phyloP scores from a whole-genome alignment of 2,329 filamentous ascomycete species.

The Calonectria hawksworthii region DNA sequence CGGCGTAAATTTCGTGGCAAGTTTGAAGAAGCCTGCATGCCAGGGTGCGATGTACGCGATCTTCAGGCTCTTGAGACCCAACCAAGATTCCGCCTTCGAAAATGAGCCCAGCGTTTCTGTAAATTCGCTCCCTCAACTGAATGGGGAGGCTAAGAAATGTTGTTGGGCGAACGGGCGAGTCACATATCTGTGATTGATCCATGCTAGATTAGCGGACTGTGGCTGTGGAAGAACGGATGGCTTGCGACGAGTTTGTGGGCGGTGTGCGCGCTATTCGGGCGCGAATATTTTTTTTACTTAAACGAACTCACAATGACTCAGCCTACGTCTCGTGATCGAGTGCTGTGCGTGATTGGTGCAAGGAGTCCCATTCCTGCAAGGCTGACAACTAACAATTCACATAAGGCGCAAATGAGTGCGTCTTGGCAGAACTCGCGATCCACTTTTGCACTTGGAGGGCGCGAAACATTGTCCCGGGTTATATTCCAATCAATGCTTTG shows the following conservation, averaged over 20 bases:
- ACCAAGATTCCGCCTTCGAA: background rate
- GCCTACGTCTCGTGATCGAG: background rate
- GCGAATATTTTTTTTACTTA: background rate
- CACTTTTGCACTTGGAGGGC: background rate
- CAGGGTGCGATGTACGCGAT: background rate
- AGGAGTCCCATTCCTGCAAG: background rate
- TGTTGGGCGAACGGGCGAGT: background rate
- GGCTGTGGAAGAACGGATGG: background rate
- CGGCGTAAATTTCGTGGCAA: background rate
- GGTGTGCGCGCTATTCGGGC: no score
- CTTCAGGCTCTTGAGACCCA: no score
- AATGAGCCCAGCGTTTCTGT: background rate
- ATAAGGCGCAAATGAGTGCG: background rate
- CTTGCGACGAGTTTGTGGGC: background rate
- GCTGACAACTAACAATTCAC: background rate
- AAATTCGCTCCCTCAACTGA: background rate
- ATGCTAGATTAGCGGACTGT: background rate
- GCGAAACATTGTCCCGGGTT: background rate
- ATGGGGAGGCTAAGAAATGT: background rate
- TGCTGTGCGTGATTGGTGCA: background rate
- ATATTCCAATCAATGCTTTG: background rate
- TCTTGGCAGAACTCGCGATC: background rate
- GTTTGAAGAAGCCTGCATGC: background rate
- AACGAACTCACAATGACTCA: background rate
- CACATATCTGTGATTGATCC: background rate